Evolutionary conservation across 1,284 basidiomycete species (phyloP), one percentile per base, ranked within the genome.

Genomic region (Acaromyces ingoldii): DNA sequence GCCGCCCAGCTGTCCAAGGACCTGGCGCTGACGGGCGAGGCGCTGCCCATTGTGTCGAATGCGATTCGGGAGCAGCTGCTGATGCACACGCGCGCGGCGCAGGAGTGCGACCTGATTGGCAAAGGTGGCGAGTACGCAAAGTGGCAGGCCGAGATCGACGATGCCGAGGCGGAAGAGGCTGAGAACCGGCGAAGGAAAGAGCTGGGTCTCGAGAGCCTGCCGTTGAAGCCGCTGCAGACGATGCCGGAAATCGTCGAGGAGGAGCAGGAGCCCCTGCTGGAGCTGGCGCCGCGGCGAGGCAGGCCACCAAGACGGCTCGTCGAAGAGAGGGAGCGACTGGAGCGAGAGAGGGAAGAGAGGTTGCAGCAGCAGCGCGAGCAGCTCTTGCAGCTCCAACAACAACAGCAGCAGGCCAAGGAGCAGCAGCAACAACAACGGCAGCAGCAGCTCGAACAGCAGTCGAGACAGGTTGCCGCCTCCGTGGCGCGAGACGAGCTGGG

Each of bases 61-160:
- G 91, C 93, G 0, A 79, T 98, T 17, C 90, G 93, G 72, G 92
- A 96, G 73, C 93, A 97, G 75, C 82, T 98, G 22, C 80, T 93
- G 63, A 89, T 65, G 70, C 91, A 96, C 78, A 95, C 92, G 75
- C 88, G 88, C 60, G 91, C 96, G 66, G 90, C 88, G 4, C 82
- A 96, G 24, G 92, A 97, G 70, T 87, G 91, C 81, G 90, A 91
- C 17, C 82, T 97, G 17, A 82, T 93, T 47, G 84, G 84, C 5
- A 63, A 53, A 34, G 70, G 70, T 2, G 47, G 55, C 25, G 49
- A 62, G 28, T 54, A 66, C 37, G 51, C 57, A 43, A 56, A 61
- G 29, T 62, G 62, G 53, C 53, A 69, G 49, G 57, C 47, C 43
- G 63, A 63, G 53, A 62, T 71, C 1, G 49, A 49, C n/a, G 41